These are phyloP conservation scores for Zygnema cylindricum DNA, from an alignment of 139 green algal species.

Conservation along the genomic window DNA sequence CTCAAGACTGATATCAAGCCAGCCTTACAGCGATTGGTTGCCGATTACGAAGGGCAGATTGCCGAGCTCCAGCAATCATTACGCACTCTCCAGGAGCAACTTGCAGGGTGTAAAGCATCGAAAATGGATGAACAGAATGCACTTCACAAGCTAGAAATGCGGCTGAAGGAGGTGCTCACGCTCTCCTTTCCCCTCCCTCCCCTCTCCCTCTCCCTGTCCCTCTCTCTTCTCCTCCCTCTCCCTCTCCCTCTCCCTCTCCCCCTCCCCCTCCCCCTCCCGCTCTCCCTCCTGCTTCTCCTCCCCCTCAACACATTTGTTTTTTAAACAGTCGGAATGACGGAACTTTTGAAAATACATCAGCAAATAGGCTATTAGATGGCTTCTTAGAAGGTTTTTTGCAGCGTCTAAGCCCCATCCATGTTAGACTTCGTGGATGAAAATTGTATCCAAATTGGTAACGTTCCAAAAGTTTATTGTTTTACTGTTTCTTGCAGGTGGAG, in stretches of 20 bases:
- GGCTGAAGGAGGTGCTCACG: neutral
- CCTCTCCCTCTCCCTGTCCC: neutral
- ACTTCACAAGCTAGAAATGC: neutral
- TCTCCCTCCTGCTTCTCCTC: too few species aligned
- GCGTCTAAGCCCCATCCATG: neutral
- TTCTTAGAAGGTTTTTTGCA: neutral
- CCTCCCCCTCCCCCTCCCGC: too few species aligned
- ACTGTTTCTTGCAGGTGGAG: neutral
- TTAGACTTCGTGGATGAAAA: neutral
- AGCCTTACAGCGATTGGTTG: constrained; percentile 29
- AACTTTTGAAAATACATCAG: too few species aligned
- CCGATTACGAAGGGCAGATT: neutral
- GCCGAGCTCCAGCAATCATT: neutral
- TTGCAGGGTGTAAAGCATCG: neutral
- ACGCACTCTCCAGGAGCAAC: neutral
- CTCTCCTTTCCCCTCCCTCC: neutral
- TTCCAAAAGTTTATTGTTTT: too few species aligned
- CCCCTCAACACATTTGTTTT: too few species aligned
- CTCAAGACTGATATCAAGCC: constrained; percentile 73
- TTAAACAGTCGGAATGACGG: too few species aligned
- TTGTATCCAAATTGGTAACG: too few species aligned
- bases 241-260: too few species aligned
- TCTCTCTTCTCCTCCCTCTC: too few species aligned
- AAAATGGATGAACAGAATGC: neutral
- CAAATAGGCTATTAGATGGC: neutral